phyloP scores from a whole-genome alignment of 108 stramenopile genomes.

The Schizochytrium sp. region DNA sequence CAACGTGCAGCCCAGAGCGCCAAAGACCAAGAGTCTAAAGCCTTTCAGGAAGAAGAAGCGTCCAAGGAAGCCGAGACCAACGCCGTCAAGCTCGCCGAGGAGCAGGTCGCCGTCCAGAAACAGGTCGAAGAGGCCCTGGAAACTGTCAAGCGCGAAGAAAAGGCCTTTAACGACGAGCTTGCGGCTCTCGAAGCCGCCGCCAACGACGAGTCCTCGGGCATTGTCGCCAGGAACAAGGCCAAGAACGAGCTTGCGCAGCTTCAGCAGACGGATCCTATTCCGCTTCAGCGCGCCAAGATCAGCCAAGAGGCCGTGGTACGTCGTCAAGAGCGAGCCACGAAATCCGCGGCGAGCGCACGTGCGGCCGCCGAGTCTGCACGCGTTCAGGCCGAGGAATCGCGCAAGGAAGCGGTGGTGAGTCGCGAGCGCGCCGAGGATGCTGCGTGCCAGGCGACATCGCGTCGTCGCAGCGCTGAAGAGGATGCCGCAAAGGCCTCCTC shows the following conservation, averaged over 20 bases:
- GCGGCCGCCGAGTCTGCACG: not conserved
- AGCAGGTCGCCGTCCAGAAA: not conserved
- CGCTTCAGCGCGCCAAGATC: not conserved
- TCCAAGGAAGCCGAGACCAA: slow-evolving; percentile 2
- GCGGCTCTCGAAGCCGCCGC: not conserved
- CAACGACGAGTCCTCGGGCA: slow-evolving; percentile 2
- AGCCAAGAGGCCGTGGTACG: not conserved
- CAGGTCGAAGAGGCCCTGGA: slow-evolving; percentile 15
- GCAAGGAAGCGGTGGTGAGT: not conserved
- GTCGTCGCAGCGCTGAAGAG: not conserved
- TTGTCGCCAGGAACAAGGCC: not conserved
- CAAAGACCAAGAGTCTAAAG: not conserved
- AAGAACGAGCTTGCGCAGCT: slow-evolving; percentile 7
- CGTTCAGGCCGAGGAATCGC: not conserved
- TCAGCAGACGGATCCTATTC: not conserved
- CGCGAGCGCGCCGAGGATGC: not conserved
- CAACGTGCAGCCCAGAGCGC: not conserved
- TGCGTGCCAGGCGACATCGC: not conserved
- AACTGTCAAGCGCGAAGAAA: not conserved
- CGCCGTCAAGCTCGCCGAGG: not conserved
- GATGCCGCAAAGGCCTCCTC: not conserved
- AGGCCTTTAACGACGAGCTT: not conserved
- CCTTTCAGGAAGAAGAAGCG: not conserved
- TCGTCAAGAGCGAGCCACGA: not conserved
- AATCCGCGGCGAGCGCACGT: not conserved